Percentiles rank a stretch among this genome's conserved stretches.
Evolutionary conservation across 2,329 filamentous ascomycete genomes (phyloP).

Genomic region (Calonectria pteridis): DNA sequence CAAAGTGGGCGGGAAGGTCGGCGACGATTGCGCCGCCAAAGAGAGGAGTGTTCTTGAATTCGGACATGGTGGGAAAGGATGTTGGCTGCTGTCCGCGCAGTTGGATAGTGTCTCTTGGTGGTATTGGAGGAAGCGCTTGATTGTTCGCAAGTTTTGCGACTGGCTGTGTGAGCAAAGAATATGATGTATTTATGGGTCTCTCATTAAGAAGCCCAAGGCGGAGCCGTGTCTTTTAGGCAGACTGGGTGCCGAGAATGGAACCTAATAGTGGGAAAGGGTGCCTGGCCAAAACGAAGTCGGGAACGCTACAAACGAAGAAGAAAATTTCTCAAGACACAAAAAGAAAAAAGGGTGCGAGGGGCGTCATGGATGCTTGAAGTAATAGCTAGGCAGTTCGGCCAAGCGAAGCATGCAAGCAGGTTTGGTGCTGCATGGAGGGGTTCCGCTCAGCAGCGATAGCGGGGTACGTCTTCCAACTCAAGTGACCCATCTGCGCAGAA

Average conservation of each 20-base stretch:
- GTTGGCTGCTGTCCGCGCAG: neutral
- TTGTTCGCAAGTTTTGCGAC: slow-evolving; percentile 10
- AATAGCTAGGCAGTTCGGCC: slow-evolving; percentile 7
- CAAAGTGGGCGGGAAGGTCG: slow-evolving; percentile 76
- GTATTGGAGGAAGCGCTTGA: slow-evolving; percentile 17
- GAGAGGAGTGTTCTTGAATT: slow-evolving; percentile 70
- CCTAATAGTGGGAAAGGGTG: neutral
- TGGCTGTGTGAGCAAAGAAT: neutral
- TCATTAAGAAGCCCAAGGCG: slow-evolving; percentile 13
- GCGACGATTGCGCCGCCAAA: slow-evolving; percentile 80
- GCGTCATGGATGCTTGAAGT: slow-evolving; percentile 19
- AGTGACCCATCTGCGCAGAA: slow-evolving; percentile 6
- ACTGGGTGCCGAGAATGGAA: slow-evolving; percentile 5
- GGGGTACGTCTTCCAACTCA: neutral
- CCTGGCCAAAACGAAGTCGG: neutral
- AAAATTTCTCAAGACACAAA: neutral
- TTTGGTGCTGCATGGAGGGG: slow-evolving; percentile 16
- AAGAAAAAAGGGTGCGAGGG: neutral
- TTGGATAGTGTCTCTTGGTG: neutral
- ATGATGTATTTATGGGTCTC: slow-evolving; percentile 9
- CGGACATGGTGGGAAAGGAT: slow-evolving; percentile 56
- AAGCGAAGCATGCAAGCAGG: slow-evolving; percentile 4
- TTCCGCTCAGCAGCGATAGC: neutral
- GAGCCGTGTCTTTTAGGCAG: slow-evolving; percentile 11
- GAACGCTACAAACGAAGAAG: neutral